These are phyloP conservation scores for Tricholoma flavovirens DNA, from an alignment of 768 basidiomycete genomes.

Conservation along the genomic window DNA sequence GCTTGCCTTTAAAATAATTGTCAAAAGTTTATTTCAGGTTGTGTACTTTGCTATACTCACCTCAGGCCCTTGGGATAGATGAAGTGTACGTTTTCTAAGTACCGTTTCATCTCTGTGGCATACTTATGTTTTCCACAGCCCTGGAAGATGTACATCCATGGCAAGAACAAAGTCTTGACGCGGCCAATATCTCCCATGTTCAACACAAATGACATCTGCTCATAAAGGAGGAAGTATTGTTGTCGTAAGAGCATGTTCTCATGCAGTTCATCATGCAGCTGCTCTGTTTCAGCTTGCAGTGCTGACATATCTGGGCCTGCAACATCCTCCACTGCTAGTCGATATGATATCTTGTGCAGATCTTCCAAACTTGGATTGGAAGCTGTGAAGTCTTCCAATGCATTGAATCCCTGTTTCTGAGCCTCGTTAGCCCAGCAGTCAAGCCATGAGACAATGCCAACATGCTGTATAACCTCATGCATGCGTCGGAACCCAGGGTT, in stretches of 20 bases:
- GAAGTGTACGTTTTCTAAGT: slow-evolving; percentile 6
- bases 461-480: slow-evolving; percentile 29
- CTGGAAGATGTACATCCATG: slow-evolving; percentile 11
- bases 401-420: not conserved
- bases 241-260: slow-evolving; percentile 29
- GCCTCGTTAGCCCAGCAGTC: slow-evolving; percentile 26
- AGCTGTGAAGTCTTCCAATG: slow-evolving; percentile 23
- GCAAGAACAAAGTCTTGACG: slow-evolving; percentile 5
- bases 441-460: slow-evolving; percentile 18
- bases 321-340: slow-evolving; percentile 16
- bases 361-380: slow-evolving; percentile 22
- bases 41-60: not conserved
- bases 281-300: not conserved
- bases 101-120: slow-evolving; percentile 8
- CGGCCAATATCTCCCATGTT: slow-evolving; percentile 12
- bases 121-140: slow-evolving; percentile 14
- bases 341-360: slow-evolving; percentile 7
- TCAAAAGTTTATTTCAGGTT: not conserved
- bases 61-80: slow-evolving; percentile 8
- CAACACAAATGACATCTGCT: slow-evolving; percentile 27
- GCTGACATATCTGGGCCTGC: slow-evolving; percentile 6
- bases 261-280: slow-evolving; percentile 22
- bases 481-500: slow-evolving; percentile 32
- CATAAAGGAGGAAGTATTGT: slow-evolving; percentile 32
- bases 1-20: slow-evolving; percentile 21